Base-by-base conservation (phyloP, 306 rosid species). In the Malus orientalis region DNA sequence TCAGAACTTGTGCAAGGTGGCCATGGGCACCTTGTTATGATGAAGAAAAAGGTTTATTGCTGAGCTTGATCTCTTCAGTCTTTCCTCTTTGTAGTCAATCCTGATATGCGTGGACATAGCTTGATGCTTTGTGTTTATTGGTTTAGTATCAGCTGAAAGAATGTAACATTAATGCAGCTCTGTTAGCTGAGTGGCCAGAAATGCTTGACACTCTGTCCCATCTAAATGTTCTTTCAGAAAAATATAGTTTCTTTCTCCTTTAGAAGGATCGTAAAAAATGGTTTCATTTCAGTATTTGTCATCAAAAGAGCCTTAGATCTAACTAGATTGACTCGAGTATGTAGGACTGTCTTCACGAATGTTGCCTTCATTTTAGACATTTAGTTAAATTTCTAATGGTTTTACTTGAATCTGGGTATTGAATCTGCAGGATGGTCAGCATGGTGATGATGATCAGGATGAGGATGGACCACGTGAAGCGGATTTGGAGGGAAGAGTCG, bases 1-100 rank as follows among this genome's bases (percentile, higher is more conserved):
- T 89, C 98, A 19, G 93, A 95, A 79, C 98, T 95, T 74, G 98
- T 95, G 81, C 93, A 83, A 80, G 98, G 96, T 19, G 98, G 97
- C 66, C 88, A 87, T 83, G 98, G 98, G 64, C 85, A 88, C 83
- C 87, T 95, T 73, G 95, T 92, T 78, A 95, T 95, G 98, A 90
- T 90, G 97, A 95, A 88, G 87, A 92, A 91, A 85, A 95, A 90
- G 98, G 97, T 95, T 55, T 73, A 86, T 75, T 49, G 11, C 20
- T 73, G 40, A 80, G 20, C 32, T 63, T 20, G 40, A 49, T 59
- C 70, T 72, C 64, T 47, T 67, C 33, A 74, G 30, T 22, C 15
- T 74, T 59, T 72, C 16, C 54, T 30, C 29, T 78, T 51, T 70
- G 16, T 33, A 4, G 45, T 29, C 55, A 11, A 36, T 78, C 45